Evolutionary conservation across 371 early-diverging fungal species (phyloP), one percentile per base, ranked within the genome.

Genomic region (Mortierella sp.): DNA sequence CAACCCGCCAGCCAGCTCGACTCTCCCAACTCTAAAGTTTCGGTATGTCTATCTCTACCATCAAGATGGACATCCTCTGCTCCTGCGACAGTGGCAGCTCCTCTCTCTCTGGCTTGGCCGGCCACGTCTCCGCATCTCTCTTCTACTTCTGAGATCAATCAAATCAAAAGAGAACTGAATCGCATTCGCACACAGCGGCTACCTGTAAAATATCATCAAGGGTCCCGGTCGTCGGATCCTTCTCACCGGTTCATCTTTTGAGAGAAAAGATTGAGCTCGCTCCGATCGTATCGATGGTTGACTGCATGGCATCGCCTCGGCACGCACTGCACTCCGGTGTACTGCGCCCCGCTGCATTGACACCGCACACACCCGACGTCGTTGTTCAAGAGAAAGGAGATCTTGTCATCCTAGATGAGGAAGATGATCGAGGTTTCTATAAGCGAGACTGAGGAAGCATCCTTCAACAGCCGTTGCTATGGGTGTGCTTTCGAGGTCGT

Each of bases 51-150:
- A 47, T 71, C 72, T 71, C 51, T 60, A 60, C 72, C 43, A 54
- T 55, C 64, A 71, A 71, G 72, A 71, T 71, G 72, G 72, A 71
- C 72, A 71, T 64, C 72, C 72, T 63, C 59, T 63, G 64, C 64
- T 31, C 48, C 53, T 41, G 14, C 28, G 49, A 14, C 64, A 27
- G 50, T 52, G 52, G 39, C 50, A 30, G 53, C 52, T 55, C 50
- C 34, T 49, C 50, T 56, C 57, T 61, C 56, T 55, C 51, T 49
- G 52, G 64, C 60, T 53, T 71, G 72, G 50, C 60, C 49, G 41
- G 43, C 37, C 34, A 27, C 52, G 32, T 55, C 63, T 32, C 52
- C 30, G 55, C 49, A 53, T 52, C 53, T 27, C 44, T 44, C 61
- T 42, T 46, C 61, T 61, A 53, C 32, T 30, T 21, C 19, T 46